phyloP scores from a whole-genome alignment of 2,329 filamentous ascomycete genomes.

The Lasiodiplodia sp. region DNA sequence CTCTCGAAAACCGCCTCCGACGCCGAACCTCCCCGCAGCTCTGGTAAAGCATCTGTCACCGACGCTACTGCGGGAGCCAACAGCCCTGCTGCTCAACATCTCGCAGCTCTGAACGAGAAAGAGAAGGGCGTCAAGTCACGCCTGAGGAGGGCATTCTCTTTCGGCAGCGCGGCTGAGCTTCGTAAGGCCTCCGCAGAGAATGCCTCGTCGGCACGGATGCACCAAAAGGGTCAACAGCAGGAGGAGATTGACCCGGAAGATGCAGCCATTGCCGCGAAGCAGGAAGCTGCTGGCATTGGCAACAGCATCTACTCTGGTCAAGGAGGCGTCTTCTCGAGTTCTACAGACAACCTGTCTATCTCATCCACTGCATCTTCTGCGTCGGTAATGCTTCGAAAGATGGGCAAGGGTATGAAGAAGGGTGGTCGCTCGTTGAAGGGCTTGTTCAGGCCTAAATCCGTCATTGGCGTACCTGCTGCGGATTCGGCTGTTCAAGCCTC shows the following conservation, averaged over 20 bases:
- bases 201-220: conserved; percentile 56
- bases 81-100: conserved; percentile 81
- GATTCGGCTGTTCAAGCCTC: conserved; percentile 73
- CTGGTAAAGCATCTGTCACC: conserved; percentile 25
- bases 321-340: conserved; percentile 87
- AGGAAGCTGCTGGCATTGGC: conserved; percentile 90
- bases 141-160: conserved; percentile 90
- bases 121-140: conserved; percentile 86
- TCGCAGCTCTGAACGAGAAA: conserved; percentile 86
- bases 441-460: conserved; percentile 91
- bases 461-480: conserved; percentile 77
- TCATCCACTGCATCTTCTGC: conserved; percentile 89
- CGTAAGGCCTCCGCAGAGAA: conserved; percentile 75
- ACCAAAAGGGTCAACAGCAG: conserved; percentile 66
- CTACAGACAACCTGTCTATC: conserved; percentile 92
- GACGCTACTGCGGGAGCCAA: conserved; percentile 38
- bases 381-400: conserved; percentile 95
- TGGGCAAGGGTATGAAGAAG: conserved; percentile 99
- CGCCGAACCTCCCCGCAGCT: conserved; percentile 36
- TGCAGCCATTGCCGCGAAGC: conserved; percentile 86
- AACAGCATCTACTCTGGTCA: conserved; percentile 91
- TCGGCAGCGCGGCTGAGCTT: conserved; percentile 92
- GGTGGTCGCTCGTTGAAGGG: conserved; percentile 89
- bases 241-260: conserved; percentile 68
- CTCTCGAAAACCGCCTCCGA: conserved; percentile 54